Base-by-base conservation (phyloP, 495 filamentous ascomycete genomes). In the Cetradonia linearis region DNA sequence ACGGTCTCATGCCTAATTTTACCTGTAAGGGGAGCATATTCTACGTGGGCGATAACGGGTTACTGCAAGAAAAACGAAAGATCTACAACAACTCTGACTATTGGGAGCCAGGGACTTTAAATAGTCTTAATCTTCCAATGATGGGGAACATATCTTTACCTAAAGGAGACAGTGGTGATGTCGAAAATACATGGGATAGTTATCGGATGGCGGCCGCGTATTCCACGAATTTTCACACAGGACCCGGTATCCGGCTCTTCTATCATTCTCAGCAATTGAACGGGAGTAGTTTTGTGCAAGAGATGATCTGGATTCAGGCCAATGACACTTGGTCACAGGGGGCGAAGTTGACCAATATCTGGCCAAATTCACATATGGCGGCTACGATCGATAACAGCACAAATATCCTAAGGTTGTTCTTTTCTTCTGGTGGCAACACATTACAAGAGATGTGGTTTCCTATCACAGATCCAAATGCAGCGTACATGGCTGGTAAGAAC, bases 41-140 rank as follows among this genome's bases (percentile, higher is more conserved):
- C 58, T 68, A 68, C 44, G 59, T 63, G 9, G 66, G 62, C 13
- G 46, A 30, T 20, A 65, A 68, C 28, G 63, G 63, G 11, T 42
- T 62, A 16, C 49, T 68, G 23, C 66, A 66, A 49, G 66, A 68
- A 40, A 68, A 68, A 33, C 38, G 66, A n/a, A 62, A 59, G 30
- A 55, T 50, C 13, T 61, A 58, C 49, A 56, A 58, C 34, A 55
- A 53, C 40, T 46, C 57, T 25, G 37, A n/a, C 38, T 63, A 56
- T 37, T 68, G 66, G 66, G 53, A 65, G 37, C 63, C 58, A 10
- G 66, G 63, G 20, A 46, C 56, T 20, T 30, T 68, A 2, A 68
- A 66, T 25, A 36, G 10, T 5, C 28, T 55, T 14, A 58, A 58
- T 9, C n/a, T 63, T 16, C 36, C 55, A 20, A 61, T 58, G 48